Evolutionary conservation across 129 eudicot species (phyloP), one percentile per base, ranked within the genome.

Genomic region (Heracleum sosnowskyi): DNA sequence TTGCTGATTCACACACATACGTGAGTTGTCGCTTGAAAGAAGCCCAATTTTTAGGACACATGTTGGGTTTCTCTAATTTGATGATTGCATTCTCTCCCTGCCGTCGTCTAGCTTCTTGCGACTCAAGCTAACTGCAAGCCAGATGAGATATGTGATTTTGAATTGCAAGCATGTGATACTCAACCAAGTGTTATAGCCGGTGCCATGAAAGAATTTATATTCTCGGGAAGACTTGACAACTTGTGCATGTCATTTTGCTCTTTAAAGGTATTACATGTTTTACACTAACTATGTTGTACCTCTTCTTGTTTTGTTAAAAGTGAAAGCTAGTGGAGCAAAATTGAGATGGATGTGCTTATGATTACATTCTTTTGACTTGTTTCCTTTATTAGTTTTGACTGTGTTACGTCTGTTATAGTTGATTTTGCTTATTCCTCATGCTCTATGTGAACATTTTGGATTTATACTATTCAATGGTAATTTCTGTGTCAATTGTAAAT

Each of bases 171-270:
- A 74, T 95, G 97, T 77, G 97, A 95, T 84, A 91, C 97, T 74
- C 98, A 95, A 87, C 97, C 97, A 75, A 95, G 98, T 85, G 79
- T 87, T 55, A 79, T 95, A 66, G 97, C 92, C 76, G 98, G 97
- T 72, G 96, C 97, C 15, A 75, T 86, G 92, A 95, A 95, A 87
- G 98, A 95, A 57, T 95, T 91, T 83, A 71, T 95, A 76, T 95
- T 87, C 80, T 95, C 98, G 3, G 98, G 98, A 87, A 90, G 98
- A 83, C 96, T 95, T 11, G 98, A 95, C 81, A 95, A 95, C 80
- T 91, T 95, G 42, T 95, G 98, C 86, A 90, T 88, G 96, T 95
- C 98, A 74, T 95, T 95, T 85, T 95, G 98, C 87, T 91, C 98
- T 75, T 84, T 95, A 72, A 88, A 95, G 97, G 98, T 95, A 80